Conservation (phyloP, 2,329 filamentous ascomycete genomes). For the Arachnomyces sp. region DNA sequence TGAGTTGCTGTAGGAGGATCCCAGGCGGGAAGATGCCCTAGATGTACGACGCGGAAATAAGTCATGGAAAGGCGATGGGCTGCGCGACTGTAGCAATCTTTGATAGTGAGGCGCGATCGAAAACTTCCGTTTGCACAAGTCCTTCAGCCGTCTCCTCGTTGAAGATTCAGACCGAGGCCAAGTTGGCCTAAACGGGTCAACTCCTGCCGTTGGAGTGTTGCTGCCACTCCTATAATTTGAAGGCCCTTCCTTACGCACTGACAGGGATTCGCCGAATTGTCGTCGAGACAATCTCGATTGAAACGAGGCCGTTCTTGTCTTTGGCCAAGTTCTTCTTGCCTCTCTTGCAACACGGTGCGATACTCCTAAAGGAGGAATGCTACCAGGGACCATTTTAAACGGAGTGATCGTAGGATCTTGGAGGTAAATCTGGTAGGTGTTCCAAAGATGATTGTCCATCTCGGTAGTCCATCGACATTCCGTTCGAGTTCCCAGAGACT, state of each 20-base stretch:
- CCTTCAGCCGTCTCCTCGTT: constrained; percentile 51
- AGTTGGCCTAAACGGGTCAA: constrained; percentile 26
- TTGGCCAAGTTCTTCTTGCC: constrained; percentile 55
- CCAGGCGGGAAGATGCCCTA: constrained; percentile 17
- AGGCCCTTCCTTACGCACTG: constrained; percentile 23
- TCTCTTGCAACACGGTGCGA: constrained; percentile 56
- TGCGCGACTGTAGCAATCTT: constrained; percentile 52
- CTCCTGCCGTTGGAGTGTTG: constrained; percentile 38
- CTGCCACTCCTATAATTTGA: constrained; percentile 34
- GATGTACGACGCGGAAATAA: constrained; percentile 26
- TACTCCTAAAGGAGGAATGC: constrained; percentile 56
- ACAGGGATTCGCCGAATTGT: constrained; percentile 1
- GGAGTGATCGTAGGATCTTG: constrained; percentile 59
- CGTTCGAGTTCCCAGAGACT: constrained; percentile 18
- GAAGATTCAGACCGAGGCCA: constrained; percentile 54
- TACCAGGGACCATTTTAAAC: constrained; percentile 60
- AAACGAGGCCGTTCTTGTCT: constrained; percentile 23
- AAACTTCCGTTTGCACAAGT: constrained; percentile 55
- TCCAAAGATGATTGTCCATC: constrained; percentile 61
- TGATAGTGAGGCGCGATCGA: constrained; percentile 58
- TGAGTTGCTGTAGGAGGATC: constrained; percentile 17
- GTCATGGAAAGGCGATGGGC: constrained; percentile 50
- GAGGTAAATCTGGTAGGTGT: constrained; percentile 58
- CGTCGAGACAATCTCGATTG: constrained; percentile 7
- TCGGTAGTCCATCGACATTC: constrained; percentile 48